Percentiles rank a stretch among this genome's conserved stretches.
phyloP scores from a whole-genome alignment of 2,329 filamentous ascomycete species.

The Macrophomina phaseolina region DNA sequence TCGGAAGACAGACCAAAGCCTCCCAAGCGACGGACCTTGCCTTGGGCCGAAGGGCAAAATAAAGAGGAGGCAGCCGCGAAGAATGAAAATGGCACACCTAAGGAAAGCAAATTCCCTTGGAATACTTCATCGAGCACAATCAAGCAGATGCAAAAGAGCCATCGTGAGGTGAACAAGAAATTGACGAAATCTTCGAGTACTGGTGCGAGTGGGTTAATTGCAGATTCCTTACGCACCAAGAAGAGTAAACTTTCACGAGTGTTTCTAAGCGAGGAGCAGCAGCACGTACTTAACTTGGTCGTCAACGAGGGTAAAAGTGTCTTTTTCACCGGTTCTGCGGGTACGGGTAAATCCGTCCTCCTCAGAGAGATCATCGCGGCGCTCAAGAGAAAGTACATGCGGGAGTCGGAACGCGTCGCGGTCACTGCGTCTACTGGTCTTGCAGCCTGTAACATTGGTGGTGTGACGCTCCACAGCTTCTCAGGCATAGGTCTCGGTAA shows the following conservation, averaged over 20 bases:
- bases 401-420: constrained; percentile 83
- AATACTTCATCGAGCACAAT: constrained; percentile 75
- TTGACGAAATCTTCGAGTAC: constrained; percentile 46
- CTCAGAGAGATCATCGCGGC: constrained; percentile 89
- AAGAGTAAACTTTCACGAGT: constrained; percentile 60
- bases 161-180: constrained; percentile 68
- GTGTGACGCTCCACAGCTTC: constrained; percentile 95
- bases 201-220: constrained; percentile 41
- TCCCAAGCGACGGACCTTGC: constrained; percentile 69
- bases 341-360: constrained; percentile 94
- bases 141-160: constrained; percentile 77
- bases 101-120: constrained; percentile 62
- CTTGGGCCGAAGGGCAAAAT: constrained; percentile 57
- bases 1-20: constrained; percentile 40
- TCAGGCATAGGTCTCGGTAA: constrained; percentile 94
- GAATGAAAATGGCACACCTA: constrained; percentile 55
- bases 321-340: constrained; percentile 97
- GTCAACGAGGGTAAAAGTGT: constrained; percentile 82
- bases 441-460: constrained; percentile 95
- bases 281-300: constrained; percentile 81
- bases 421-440: constrained; percentile 95
- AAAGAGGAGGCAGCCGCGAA: constrained; percentile 32
- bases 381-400: constrained; percentile 75
- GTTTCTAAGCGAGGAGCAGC: constrained; percentile 84
- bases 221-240: constrained; percentile 56